Evolutionary conservation across 352 stramenopile genomes (phyloP).

Genomic region (Phytopythium oedochilum): DNA sequence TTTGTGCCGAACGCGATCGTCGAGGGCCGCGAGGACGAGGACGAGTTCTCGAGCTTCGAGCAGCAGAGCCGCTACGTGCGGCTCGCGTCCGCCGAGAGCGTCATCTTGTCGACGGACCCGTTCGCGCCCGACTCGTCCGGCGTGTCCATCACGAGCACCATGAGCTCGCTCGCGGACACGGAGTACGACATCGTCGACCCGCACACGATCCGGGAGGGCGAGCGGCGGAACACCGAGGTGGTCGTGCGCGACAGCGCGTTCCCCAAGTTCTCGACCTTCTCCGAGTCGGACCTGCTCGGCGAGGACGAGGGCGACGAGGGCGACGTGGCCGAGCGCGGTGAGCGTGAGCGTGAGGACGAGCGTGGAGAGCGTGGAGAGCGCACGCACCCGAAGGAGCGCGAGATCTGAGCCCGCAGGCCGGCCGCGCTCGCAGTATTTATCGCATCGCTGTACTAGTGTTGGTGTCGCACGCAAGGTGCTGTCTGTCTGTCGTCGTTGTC

Average conservation of each 20-base stretch:
- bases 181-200: conserved; percentile 78
- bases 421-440: neutral
- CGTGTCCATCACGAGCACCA: conserved; percentile 31
- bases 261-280: conserved; percentile 61
- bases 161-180: conserved; percentile 19
- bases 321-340: neutral
- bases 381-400: neutral
- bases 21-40: conserved; percentile 1
- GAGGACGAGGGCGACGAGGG: conserved; percentile 13
- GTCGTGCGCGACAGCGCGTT: conserved; percentile 53
- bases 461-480: too few species aligned
- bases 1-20: conserved; percentile 1
- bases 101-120: conserved; percentile 1
- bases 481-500: neutral
- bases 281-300: conserved; percentile 25
- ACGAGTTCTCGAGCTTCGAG: conserved; percentile 8
- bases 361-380: neutral
- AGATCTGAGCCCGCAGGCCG: neutral
- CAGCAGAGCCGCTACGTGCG: conserved; percentile 3
- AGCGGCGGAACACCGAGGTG: conserved; percentile 67
- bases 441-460: neutral
- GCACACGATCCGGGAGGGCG: conserved; percentile 41
- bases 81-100: conserved; percentile 6
- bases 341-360: too few species aligned
- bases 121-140: conserved; percentile 10